These are phyloP conservation scores for Cardamine occulta DNA, from an alignment of 345 rosid genomes.

Conservation along the genomic window DNA sequence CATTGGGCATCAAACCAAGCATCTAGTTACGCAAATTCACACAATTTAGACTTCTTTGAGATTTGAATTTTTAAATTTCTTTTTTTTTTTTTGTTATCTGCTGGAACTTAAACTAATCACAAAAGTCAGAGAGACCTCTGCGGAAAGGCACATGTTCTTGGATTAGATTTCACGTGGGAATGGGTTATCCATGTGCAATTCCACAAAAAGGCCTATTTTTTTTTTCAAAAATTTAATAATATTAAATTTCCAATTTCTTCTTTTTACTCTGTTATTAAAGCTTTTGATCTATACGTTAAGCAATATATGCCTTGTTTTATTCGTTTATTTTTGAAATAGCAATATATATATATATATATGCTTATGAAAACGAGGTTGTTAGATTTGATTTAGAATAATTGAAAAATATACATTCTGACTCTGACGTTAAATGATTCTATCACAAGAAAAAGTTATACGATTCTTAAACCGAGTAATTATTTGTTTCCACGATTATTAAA, in stretches of 20 bases:
- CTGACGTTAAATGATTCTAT: slow-evolving; percentile 20
- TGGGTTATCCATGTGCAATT: slow-evolving; percentile 45
- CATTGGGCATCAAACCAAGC: slow-evolving; percentile 36
- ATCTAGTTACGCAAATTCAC: slow-evolving; percentile 34
- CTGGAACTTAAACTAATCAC: slow-evolving; percentile 37
- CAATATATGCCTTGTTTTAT: slow-evolving; percentile 42
- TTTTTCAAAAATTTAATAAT: slow-evolving; percentile 23
- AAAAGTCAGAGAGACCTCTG: slow-evolving; percentile 39
- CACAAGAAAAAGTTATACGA: neutral
- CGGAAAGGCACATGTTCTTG: slow-evolving; percentile 43
- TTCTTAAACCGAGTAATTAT: neutral
- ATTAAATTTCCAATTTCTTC: neutral
- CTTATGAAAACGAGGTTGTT: slow-evolving; percentile 38
- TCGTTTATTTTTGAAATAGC: slow-evolving; percentile 21
- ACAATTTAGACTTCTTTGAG: slow-evolving; percentile 35
- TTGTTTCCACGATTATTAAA: slow-evolving; percentile 2
- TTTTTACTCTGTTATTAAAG: slow-evolving; percentile 28
- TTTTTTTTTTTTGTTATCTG: neutral
- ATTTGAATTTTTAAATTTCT: neutral
- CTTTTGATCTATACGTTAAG: slow-evolving; percentile 37
- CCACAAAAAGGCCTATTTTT: slow-evolving; percentile 20
- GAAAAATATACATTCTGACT: slow-evolving; percentile 18
- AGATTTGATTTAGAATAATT: slow-evolving; percentile 35
- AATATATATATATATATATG: neutral
- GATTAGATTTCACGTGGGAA: slow-evolving; percentile 45